A percentile compares a stretch with the other conserved stretches of the same genome.
Evolutionary conservation across 78 protist species (phyloP).

Genomic region (Emiliania huxleyi): DNA sequence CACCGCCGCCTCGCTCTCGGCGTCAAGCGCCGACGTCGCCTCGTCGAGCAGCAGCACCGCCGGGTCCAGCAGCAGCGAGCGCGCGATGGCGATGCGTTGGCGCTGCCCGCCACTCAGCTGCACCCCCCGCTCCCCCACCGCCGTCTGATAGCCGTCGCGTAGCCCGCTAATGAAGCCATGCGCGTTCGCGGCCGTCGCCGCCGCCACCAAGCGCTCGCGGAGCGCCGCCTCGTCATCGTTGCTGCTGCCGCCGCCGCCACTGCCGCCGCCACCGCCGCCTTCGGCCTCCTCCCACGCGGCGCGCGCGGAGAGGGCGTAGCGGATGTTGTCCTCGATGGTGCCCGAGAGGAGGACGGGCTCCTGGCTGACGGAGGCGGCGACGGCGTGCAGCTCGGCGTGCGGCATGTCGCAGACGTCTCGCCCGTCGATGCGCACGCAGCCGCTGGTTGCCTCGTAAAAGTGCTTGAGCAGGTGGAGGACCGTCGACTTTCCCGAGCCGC

Average conservation of each 20-base stretch:
- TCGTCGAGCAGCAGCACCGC: background rate
- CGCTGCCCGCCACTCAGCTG: slow-evolving; percentile 75
- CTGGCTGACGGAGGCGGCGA: slow-evolving; percentile 57
- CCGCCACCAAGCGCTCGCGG: background rate
- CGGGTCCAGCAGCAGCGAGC: background rate
- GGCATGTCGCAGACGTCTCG: background rate
- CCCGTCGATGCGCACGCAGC: slow-evolving; percentile 14
- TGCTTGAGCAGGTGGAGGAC: slow-evolving; percentile 13
- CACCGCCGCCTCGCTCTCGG: background rate
- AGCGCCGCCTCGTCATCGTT: background rate
- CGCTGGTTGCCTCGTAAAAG: slow-evolving; percentile 23
- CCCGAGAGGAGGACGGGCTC: slow-evolving; percentile 72
- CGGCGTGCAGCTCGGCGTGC: background rate
- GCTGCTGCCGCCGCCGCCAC: background rate
- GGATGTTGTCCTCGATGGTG: slow-evolving; percentile 51
- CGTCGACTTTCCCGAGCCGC: slow-evolving; percentile 43
- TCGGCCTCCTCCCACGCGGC: no score
- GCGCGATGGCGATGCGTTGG: slow-evolving; percentile 42
- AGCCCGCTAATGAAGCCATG: slow-evolving; percentile 34
- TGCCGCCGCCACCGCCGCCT: no score
- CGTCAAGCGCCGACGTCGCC: background rate
- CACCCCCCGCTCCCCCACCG: slow-evolving; percentile 65
- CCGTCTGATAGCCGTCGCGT: slow-evolving; percentile 63
- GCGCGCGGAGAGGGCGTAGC: no score
- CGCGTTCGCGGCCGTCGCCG: slow-evolving; percentile 69